Evolutionary conservation across 108 stramenopile species (phyloP), one percentile per base, ranked within the genome.

Genomic region (Ochromonas danica): DNA sequence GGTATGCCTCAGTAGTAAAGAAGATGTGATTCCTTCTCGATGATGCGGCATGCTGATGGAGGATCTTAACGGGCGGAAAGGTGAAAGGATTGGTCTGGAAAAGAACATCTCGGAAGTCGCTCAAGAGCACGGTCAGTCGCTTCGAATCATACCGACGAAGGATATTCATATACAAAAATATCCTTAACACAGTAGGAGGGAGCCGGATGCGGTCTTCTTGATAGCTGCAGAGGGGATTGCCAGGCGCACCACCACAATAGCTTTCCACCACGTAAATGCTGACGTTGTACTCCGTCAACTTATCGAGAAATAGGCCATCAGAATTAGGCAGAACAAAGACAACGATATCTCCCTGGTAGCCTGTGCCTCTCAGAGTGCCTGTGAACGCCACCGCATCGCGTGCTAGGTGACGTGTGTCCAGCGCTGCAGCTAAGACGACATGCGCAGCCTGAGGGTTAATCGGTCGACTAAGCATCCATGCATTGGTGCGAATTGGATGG

Each of bases 81-180:
- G 17, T 10, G 40, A 70, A 70, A 17, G 67, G 67, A 40, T 70
- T 22, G 17, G 14, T 70, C 67, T 70, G 67, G 67, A 70, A 70
- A 70, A 70, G 10, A 22, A 70, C 67, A 22, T 70, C 67, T 10
- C 67, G 67, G 40, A 70, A 70, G 33, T 70, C 67, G 17, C 17
- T 14, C 40, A 70, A 38, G 39, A 70, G 36, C 39, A 70, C 40
- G 10, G 10, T 40, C 10, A 10, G 14, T 17, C 33, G 36, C 67
- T 14, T 10, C 10, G 67, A 70, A n/a, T n/a, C n/a, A 31, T 70
- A 70, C 10, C 36, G 40, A 31, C 14, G 14, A 22, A 40, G 39
- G 22, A 38, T 31, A 38, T 40, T 17, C 22, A 31, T 14, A 40
- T 17, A 70, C 36, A 70, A 10, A 22, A 40, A 70, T 17, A 70